Evolutionary conservation across 495 filamentous ascomycete species (phyloP).

Genomic region (Glutinoglossum americanum): DNA sequence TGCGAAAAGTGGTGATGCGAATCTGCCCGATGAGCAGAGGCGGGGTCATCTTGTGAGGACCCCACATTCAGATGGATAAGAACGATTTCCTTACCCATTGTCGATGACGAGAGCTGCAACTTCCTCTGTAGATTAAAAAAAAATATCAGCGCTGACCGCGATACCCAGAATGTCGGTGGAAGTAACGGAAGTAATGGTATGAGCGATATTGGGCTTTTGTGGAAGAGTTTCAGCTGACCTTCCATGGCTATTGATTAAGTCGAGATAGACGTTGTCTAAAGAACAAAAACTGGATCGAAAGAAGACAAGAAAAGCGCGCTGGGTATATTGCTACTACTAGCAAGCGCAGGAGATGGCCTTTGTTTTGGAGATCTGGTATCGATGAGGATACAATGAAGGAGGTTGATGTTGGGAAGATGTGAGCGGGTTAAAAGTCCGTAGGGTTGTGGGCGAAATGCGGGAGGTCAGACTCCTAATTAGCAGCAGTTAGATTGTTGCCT

Average conservation of each 20-base stretch:
- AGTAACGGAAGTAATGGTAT: not conserved
- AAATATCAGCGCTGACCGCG: not conserved
- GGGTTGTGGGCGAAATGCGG: constrained; percentile 1
- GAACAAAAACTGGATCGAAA: constrained; percentile 2
- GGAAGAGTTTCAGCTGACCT: constrained; percentile 33
- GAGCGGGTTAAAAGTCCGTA: constrained; percentile 1
- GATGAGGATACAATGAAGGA: not conserved
- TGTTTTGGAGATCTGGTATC: not conserved
- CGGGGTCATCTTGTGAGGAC: not conserved
- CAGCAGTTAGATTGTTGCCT: not conserved
- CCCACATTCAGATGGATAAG: constrained; percentile 12
- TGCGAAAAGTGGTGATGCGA: not conserved
- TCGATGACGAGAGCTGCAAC: constrained; percentile 99
- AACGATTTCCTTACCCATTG: constrained; percentile 75
- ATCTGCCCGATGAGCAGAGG: not conserved
- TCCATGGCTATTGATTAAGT: constrained; percentile 42
- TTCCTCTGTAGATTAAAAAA: constrained; percentile 50
- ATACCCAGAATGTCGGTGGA: not conserved
- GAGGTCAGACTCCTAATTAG: not conserved
- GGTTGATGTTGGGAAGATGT: not conserved
- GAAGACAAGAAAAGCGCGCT: constrained; percentile 1
- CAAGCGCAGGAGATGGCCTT: not conserved
- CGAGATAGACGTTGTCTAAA: constrained; percentile 9
- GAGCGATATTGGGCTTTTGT: constrained; percentile 5
- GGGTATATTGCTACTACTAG: constrained; percentile 1